Base-by-base conservation (phyloP, 768 basidiomycete genomes). In the Boletales sp. region DNA sequence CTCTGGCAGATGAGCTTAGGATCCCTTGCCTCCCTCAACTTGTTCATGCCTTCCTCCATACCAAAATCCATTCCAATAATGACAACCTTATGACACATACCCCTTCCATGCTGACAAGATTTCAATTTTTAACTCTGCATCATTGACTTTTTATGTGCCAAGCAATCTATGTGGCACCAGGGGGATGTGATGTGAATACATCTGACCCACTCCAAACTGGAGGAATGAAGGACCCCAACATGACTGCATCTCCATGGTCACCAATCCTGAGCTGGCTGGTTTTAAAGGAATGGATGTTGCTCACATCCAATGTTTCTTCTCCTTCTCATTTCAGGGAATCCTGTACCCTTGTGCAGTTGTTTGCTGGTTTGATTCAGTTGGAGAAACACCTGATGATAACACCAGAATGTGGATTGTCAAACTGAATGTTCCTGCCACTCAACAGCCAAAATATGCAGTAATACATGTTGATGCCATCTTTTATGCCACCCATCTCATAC, bases 351-450 rank as follows among this genome's bases (percentile, higher is more conserved):
- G 65, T 49, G 60, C 64, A 0, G 31, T 60, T 2, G 46, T 65
- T 0, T 10, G 45, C 2, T 69, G 65, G 61, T 64, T 65, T n/a
- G 37, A 54, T 29, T 37, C 38, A 6, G 39, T 55, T 7, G 43
- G 30, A 10, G 50, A 63, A 2, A 31, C 37, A 0, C 64, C 62
- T 0, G 61, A 68, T 42, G 27, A 44, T 14, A 51, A 51, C 13
- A 69, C 56, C 0, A 55, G 68, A 0, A 60, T 69, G 60, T 71
- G 68, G 68, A 34, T 62, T 3, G 58, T 66, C 0, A n/a, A 37
- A 5, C 66, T 60, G 11, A 8, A 39, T 0, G 14, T 18, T 15
- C 24, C 60, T 52, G n/a, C 12, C 34, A 13, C 41, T 47, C 30
- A 14, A 29, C 11, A 31, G 15, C 10, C 27, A 12, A 12, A 48